Base-by-base conservation (phyloP, 108 stramenopile species). In the Nitzschia palea region DNA sequence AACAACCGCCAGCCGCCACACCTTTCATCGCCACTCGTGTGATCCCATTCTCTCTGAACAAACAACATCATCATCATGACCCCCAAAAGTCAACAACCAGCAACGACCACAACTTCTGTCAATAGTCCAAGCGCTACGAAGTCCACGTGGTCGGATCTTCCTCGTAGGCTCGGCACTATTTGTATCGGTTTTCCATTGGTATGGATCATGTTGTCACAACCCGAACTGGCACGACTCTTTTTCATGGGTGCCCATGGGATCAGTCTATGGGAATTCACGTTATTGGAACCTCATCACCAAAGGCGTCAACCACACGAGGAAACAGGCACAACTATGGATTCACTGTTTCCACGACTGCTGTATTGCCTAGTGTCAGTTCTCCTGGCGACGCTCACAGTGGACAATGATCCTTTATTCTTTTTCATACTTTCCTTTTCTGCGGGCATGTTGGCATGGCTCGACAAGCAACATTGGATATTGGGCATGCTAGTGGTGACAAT, bases 111-210 rank as follows among this genome's bases (percentile, higher is more conserved):
- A n/a, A n/a, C n/a, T n/a, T 6, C 37, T 30, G 33, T 30, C 31
- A 64, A 12, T 30, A 50, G 3, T 15, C 12, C 10, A 14, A 64
- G 17, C 20, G 28, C 6, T 31, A 71, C 44, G 0, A 71, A 71
- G 27, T 73, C 72, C 25, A 35, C 65, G 17, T 73, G 72, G 81
- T 56, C 69, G 44, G 91, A 93, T 71, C 33, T 93, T 25, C 91
- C 91, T 6, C 75, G 86, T 32, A 88, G 91, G 0, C 35, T 93
- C 6, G 34, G 75, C 4, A 93, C 91, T 3, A 86, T 89, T 37
- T 68, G 65, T 25, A 63, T 93, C 45, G 91, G 91, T 28, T 80
- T 89, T 67, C 91, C 91, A 3, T 62, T 82, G 4, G 61, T 89
- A 4, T 84, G 81, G 57, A 58, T 67, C 0, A 61, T 84, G 14